Evolutionary conservation across 345 rosid genomes (phyloP).

Genomic region (Melastoma malabathricum): DNA sequence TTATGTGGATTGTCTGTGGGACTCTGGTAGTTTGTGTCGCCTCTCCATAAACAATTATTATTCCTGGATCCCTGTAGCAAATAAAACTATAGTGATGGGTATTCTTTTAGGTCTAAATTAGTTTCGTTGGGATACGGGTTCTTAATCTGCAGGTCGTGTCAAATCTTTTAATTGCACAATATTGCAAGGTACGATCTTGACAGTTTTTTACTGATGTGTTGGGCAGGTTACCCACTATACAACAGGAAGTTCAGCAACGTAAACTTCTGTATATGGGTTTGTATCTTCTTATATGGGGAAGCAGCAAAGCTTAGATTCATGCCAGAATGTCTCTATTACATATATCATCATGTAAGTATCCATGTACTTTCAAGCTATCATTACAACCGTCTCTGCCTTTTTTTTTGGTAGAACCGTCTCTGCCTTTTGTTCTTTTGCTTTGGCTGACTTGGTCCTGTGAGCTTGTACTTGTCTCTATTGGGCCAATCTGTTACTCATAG

Average conservation of each 20-base stretch:
- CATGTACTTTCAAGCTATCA: slow-evolving; percentile 3
- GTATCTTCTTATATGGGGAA: slow-evolving; percentile 98
- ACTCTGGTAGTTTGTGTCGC: too few relatives aligned
- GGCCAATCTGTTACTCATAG: too few relatives aligned
- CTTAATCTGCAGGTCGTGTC: background rate
- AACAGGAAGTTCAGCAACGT: slow-evolving; percentile 98
- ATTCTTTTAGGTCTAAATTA: too few relatives aligned
- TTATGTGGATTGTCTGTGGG: too few relatives aligned
- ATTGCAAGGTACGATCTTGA: background rate
- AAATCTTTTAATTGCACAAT: background rate
- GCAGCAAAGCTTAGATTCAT: slow-evolving; percentile 97
- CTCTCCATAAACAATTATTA: too few relatives aligned
- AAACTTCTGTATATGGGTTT: slow-evolving; percentile 90
- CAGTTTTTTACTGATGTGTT: background rate
- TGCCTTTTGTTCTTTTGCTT: background rate
- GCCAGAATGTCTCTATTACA: slow-evolving; percentile 99
- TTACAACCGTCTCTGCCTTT: too few relatives aligned
- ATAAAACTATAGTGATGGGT: too few relatives aligned
- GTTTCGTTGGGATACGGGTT: too few relatives aligned
- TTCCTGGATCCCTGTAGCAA: too few relatives aligned
- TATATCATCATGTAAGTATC: slow-evolving; percentile 91
- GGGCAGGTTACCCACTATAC: slow-evolving; percentile 95
- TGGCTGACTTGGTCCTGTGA: background rate
- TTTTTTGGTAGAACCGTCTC: too few relatives aligned
- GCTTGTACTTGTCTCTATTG: too few relatives aligned